Conservation (phyloP, 2,329 filamentous ascomycete species). For the Amphichorda felina region DNA sequence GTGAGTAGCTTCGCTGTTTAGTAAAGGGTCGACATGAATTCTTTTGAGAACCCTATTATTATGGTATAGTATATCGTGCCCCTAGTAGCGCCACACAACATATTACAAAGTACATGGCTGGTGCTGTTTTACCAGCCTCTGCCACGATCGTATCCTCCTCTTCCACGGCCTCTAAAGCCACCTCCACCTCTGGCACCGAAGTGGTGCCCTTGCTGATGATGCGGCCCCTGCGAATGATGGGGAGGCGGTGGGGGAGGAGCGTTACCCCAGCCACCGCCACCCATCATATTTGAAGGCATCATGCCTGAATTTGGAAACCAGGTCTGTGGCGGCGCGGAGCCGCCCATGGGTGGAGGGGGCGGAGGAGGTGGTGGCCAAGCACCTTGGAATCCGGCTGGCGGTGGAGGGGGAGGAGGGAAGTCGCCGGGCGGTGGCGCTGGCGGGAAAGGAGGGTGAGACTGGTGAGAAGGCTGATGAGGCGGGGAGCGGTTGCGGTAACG, state of each 20-base stretch:
- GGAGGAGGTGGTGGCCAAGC: conserved; percentile 27
- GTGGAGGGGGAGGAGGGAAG: conserved; percentile 21
- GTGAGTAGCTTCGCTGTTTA: too few species aligned
- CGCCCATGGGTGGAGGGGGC: conserved; percentile 9
- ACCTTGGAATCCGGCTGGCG: conserved; percentile 24
- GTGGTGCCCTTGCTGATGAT: conserved; percentile 2
- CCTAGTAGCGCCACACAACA: too few species aligned
- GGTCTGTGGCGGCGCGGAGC: not conserved
- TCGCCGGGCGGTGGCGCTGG: conserved; percentile 11
- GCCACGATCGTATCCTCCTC: conserved; percentile 19
- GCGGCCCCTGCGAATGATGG: not conserved
- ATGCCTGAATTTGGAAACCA: conserved; percentile 7
- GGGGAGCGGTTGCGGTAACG: not conserved
- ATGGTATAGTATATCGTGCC: too few species aligned
- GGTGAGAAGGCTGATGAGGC: conserved; percentile 9
- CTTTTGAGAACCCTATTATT: not conserved
- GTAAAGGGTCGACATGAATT: too few species aligned
- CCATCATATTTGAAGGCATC: conserved; percentile 5
- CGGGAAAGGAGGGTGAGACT: conserved; percentile 9
- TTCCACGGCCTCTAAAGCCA: conserved; percentile 14
- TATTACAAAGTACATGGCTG: too few species aligned
- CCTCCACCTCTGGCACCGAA: conserved; percentile 4
- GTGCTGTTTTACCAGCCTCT: not conserved
- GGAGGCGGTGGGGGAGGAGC: conserved; percentile 10
- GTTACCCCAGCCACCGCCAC: conserved; percentile 4